Conservation (phyloP, 2,329 filamentous ascomycete genomes). For the Exophiala sp. region DNA sequence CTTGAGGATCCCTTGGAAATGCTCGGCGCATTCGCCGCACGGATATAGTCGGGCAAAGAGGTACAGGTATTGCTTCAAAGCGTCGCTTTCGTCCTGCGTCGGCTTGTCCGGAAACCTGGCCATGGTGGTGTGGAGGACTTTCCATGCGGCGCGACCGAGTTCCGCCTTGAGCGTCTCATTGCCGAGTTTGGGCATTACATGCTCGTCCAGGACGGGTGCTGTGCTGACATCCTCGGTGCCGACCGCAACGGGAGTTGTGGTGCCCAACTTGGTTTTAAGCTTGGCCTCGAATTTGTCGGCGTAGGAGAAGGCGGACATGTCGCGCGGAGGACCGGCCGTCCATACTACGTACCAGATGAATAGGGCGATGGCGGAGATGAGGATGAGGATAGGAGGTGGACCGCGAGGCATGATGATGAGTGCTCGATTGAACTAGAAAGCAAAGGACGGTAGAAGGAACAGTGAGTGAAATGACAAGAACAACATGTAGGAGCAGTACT, state of each 20-base stretch:
- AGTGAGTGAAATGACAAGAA: too few relatives aligned
- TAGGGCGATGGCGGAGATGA: constrained; percentile 28
- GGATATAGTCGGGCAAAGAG: constrained; percentile 64
- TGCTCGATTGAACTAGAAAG: neutral
- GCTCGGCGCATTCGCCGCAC: constrained; percentile 63
- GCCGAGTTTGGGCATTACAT: constrained; percentile 46
- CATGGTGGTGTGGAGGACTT: constrained; percentile 64
- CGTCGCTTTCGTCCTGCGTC: constrained; percentile 57
- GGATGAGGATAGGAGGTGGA: constrained; percentile 26
- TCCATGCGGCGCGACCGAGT: constrained; percentile 63
- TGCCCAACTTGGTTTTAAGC: constrained; percentile 12
- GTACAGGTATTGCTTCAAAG: constrained; percentile 59
- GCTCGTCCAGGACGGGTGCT: constrained; percentile 37
- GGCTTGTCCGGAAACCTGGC: constrained; percentile 63
- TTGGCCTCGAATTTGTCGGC: constrained; percentile 17
- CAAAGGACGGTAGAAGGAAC: neutral
- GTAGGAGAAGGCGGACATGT: constrained; percentile 15
- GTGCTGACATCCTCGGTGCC: constrained; percentile 29
- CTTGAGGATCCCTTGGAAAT: constrained; percentile 59
- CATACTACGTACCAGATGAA: constrained; percentile 30
- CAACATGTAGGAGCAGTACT: too few relatives aligned
- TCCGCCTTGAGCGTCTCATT: constrained; percentile 56
- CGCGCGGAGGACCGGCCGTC: constrained; percentile 21
- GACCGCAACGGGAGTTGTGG: neutral
- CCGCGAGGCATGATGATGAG: constrained; percentile 26